Conservation (phyloP, 2,329 filamentous ascomycete species). For the Nothopassalora personata region DNA sequence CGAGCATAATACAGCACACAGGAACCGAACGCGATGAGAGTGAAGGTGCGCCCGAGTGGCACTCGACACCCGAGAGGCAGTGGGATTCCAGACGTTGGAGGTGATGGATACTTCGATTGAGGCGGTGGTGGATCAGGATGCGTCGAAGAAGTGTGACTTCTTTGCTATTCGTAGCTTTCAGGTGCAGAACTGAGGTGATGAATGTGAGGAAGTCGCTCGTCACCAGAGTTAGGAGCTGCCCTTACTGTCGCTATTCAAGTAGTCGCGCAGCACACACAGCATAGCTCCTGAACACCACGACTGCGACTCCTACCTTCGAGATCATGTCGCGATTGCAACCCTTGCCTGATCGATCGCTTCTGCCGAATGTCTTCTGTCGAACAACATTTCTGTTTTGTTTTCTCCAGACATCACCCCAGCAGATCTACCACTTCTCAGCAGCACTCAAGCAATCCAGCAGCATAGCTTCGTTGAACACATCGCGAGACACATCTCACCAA, state of each 20-base stretch:
- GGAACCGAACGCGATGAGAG: slow-evolving; percentile 11
- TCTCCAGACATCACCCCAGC: too few relatives aligned
- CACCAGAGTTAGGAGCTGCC: too few relatives aligned
- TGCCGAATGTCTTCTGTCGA: too few relatives aligned
- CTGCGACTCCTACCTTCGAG: too few relatives aligned
- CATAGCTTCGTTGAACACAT: not conserved
- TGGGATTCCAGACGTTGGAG: slow-evolving; percentile 16
- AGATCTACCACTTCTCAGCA: not conserved
- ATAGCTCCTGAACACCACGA: too few relatives aligned
- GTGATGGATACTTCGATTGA: slow-evolving; percentile 13
- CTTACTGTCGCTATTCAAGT: too few relatives aligned
- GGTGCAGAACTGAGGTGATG: not conserved
- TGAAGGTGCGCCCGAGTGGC: slow-evolving; percentile 14
- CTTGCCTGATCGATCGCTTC: too few relatives aligned
- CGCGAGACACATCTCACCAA: not conserved
- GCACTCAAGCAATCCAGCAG: not conserved
- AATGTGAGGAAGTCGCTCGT: too few relatives aligned
- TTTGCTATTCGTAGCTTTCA: slow-evolving; percentile 5
- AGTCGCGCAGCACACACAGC: too few relatives aligned
- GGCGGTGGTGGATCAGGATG: slow-evolving; percentile 15
- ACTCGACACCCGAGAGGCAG: slow-evolving; percentile 8
- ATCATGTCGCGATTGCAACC: too few relatives aligned
- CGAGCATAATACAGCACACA: too few relatives aligned
- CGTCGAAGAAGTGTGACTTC: slow-evolving; percentile 19
- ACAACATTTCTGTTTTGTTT: too few relatives aligned